Evolutionary conservation across 305 asterid genomes (phyloP), one percentile per base, ranked within the genome.

Genomic region (Fraxinus nigra): DNA sequence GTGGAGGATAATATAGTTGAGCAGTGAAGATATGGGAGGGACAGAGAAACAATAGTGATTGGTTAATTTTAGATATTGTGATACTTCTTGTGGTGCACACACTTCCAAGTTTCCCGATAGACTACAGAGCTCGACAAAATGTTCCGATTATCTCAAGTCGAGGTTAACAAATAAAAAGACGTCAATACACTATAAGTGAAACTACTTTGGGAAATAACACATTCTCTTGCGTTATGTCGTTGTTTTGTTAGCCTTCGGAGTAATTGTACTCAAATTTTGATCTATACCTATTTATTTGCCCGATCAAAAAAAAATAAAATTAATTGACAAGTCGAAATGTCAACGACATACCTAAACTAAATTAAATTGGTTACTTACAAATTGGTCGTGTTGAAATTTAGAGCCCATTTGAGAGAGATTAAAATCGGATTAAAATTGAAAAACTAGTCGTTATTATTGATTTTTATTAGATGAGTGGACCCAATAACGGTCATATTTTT

Each of bases 61-160:
- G 89, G 89, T 54, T 88, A 70, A n/a, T 32, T 67, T 16, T 70
- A 70, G 76, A 70, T 70, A 32, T 70, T 70, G 76, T 16, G 43
- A 5, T 13, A 0, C 76, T 69, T 69, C 40, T 5, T 70, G 76
- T 70, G 76, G 76, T 70, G 76, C 76, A 70, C 43, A 16, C 5
- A 70, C 46, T 70, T n/a, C 76, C 76, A 70, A 32, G 76, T 70
- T 70, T 59, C 70, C 69, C 70, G 70, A 59, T 59, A 59, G 70
- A 59, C 30, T 20, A 7, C 32, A 1, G 0, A 59, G 30, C 70
- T 59, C 10, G 24, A 59, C 13, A 18, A 59, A 59, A 59, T 20
- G 7, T 59, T 59, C 69, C 69, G 13, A 7, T 20, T 20, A 56
- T 7, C 4, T 56, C 26, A 0, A n/a, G 63, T n/a, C 63, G 24